Conservation (phyloP, 176 grass and related monocot species). For the Musa schizocarpa region DNA sequence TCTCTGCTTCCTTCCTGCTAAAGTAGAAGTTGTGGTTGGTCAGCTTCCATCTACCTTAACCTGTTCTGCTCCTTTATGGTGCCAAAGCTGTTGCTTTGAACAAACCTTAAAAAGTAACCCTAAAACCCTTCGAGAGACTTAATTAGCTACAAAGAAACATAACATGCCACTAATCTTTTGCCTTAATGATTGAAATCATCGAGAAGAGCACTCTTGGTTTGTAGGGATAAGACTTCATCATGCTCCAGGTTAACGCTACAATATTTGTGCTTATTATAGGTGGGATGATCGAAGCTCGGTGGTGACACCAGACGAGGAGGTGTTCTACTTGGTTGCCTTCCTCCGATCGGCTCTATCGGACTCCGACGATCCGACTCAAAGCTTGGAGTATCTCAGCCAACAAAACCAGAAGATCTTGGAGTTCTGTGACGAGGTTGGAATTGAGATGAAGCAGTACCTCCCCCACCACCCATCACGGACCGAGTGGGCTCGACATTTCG, state of each 20-base stretch:
- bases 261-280: conserved; percentile 15
- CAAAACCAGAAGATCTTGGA: conserved; percentile 72
- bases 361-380: conserved; percentile 29
- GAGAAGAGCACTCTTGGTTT: too few species aligned
- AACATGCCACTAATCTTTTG: too few species aligned
- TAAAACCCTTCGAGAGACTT: conserved; percentile 11
- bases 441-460: conserved; percentile 77
- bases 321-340: conserved; percentile 98
- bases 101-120: conserved; percentile 17
- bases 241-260: too few species aligned
- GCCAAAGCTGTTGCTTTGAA: background rate
- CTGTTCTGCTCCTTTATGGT: background rate
- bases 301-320: conserved; percentile 77
- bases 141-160: too few species aligned
- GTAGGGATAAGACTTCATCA: too few species aligned
- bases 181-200: too few species aligned
- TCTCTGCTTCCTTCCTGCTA: too few species aligned
- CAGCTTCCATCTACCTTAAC: conserved; percentile 9
- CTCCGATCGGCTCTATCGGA: conserved; percentile 65
- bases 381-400: conserved; percentile 34
- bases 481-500: conserved; percentile 79
- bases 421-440: conserved; percentile 47
- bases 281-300: conserved; percentile 83
- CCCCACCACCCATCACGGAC: conserved; percentile 46
- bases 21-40: conserved; percentile 3